These are phyloP conservation scores for Cordyceps cateniannulata DNA, from an alignment of 2,329 filamentous ascomycete species.

Conservation along the genomic window DNA sequence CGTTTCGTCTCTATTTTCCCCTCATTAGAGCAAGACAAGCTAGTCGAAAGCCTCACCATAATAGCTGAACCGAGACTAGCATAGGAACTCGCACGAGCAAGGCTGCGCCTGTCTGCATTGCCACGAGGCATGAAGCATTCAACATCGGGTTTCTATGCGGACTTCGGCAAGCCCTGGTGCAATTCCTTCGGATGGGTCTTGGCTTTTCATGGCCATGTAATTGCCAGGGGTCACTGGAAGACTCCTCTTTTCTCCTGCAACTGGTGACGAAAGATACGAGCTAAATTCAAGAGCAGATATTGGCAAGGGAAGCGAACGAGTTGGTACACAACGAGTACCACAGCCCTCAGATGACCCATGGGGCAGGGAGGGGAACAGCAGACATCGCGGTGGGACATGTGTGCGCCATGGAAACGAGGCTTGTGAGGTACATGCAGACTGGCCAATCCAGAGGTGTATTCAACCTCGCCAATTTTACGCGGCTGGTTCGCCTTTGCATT, in stretches of 20 bases:
- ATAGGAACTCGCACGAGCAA: slow-evolving; percentile 11
- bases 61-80: slow-evolving; percentile 7
- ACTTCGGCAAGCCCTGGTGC: slow-evolving; percentile 7
- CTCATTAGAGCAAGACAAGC: neutral
- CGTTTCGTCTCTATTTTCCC: neutral
- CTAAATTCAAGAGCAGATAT: neutral
- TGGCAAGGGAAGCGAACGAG: neutral
- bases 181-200: neutral
- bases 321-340: too few relatives aligned
- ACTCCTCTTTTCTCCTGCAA: neutral
- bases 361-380: neutral
- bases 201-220: neutral
- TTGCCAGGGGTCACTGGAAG: neutral
- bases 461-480: neutral
- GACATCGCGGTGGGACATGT: neutral
- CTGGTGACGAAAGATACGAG: neutral
- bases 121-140: slow-evolving; percentile 1
- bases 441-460: neutral
- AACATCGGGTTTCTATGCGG: neutral
- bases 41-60: neutral
- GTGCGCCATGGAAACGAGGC: slow-evolving; percentile 1
- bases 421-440: neutral
- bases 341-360: neutral
- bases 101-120: slow-evolving; percentile 1
- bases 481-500: neutral